Percentiles rank a stretch among this genome's conserved stretches.
These are phyloP conservation scores for Verticillium longisporum DNA, from an alignment of 2,329 filamentous ascomycete species.

Conservation along the genomic window DNA sequence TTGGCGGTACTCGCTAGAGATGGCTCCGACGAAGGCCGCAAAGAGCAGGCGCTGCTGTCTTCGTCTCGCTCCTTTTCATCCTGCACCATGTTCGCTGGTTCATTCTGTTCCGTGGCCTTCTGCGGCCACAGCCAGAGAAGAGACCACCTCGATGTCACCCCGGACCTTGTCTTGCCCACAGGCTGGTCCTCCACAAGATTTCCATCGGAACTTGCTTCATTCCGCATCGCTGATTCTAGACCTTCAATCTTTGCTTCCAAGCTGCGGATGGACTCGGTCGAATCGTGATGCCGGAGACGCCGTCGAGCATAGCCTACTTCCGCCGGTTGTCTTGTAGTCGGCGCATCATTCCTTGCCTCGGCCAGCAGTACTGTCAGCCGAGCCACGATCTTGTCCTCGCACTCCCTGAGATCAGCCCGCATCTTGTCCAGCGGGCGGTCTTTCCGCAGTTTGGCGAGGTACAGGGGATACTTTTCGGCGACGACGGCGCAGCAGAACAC, in stretches of 20 bases:
- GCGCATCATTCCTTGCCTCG: neutral
- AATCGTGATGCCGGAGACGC: neutral
- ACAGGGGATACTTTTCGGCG: neutral
- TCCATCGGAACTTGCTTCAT: neutral
- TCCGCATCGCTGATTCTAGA: neutral
- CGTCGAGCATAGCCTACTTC: neutral
- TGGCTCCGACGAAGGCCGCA: neutral
- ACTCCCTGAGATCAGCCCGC: neutral
- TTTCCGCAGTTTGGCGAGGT: neutral
- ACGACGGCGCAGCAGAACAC: neutral
- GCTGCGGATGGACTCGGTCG: neutral
- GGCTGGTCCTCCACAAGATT: neutral
- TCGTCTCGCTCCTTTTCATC: neutral
- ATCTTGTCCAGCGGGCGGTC: neutral
- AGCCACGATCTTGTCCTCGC: neutral
- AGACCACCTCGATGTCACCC: neutral
- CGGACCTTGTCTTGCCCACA: neutral
- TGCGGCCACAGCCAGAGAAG: neutral
- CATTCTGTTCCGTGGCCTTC: neutral
- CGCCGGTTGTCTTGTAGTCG: neutral
- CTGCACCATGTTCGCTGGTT: neutral
- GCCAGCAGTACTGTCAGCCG: neutral
- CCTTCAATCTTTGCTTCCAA: neutral
- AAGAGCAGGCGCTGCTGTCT: neutral
- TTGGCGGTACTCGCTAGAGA: neutral